Evolutionary conservation across 257 asterid genomes (phyloP).

Genomic region (Striga asiatica): DNA sequence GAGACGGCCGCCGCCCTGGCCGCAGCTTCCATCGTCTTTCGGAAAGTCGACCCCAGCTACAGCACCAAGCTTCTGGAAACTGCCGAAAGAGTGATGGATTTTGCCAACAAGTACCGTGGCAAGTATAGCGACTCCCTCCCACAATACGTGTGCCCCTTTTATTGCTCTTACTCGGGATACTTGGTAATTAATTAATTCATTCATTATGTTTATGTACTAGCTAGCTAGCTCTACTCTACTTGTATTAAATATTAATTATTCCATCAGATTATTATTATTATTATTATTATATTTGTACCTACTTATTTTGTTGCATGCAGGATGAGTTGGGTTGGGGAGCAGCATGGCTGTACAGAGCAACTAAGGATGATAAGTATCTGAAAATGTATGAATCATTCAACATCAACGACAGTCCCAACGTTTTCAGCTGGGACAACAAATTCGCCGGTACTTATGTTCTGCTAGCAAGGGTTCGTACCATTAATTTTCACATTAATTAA

Average conservation of each 20-base stretch:
- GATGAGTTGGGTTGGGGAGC: constrained; percentile 91
- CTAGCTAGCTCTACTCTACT: too few relatives aligned
- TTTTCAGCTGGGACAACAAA: constrained; percentile 61
- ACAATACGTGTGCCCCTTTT: constrained; percentile 61
- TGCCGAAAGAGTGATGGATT: constrained; percentile 53
- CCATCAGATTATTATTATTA: too few relatives aligned
- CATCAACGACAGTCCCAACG: neutral
- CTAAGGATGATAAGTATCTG: neutral
- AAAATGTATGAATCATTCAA: neutral
- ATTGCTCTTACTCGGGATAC: constrained; percentile 71
- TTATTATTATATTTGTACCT: too few relatives aligned
- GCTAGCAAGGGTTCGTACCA: constrained; percentile 37
- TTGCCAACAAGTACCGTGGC: constrained; percentile 61
- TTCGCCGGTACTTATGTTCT: constrained; percentile 78
- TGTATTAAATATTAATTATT: too few relatives aligned
- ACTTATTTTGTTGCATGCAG: constrained; percentile 22
- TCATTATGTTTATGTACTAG: too few relatives aligned
- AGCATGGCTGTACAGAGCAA: constrained; percentile 69
- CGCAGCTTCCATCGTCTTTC: constrained; percentile 72
- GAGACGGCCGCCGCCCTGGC: constrained; percentile 94
- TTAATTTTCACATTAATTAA: neutral
- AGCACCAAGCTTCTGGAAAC: constrained; percentile 35
- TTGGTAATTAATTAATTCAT: constrained; percentile 38
- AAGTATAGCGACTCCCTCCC: constrained; percentile 68
- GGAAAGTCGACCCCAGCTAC: constrained; percentile 36